phyloP scores from a whole-genome alignment of 495 filamentous ascomycete genomes.

The Chaetomium cochliodes region DNA sequence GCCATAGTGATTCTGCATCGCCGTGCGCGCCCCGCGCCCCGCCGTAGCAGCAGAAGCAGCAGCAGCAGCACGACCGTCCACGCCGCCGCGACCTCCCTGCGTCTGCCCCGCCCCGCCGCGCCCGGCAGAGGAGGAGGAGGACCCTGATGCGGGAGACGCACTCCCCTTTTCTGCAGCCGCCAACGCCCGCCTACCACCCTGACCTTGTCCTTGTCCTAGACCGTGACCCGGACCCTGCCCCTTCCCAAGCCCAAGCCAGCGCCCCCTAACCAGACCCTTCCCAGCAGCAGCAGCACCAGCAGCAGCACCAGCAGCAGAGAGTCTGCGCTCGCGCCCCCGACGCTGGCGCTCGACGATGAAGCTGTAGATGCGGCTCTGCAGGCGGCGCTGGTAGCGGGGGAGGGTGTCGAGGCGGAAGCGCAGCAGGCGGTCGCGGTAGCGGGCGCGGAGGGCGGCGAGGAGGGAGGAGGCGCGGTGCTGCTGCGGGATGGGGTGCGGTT shows the following conservation, averaged over 20 bases:
- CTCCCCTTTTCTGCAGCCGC: not conserved
- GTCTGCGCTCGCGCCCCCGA: not conserved
- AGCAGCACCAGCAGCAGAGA: not conserved
- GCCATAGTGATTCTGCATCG: conserved; percentile 31
- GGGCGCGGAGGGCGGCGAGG: conserved; percentile 56
- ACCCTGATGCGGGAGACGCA: too few species aligned
- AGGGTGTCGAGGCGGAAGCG: conserved; percentile 71
- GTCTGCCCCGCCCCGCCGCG: not conserved
- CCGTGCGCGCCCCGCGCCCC: not conserved
- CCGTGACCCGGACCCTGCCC: not conserved
- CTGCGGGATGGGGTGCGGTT: conserved; percentile 13
- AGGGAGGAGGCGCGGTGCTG: conserved; percentile 42
- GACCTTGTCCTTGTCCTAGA: too few species aligned
- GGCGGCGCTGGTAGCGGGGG: conserved; percentile 62
- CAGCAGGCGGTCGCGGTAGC: conserved; percentile 59
- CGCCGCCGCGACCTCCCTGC: conserved; percentile 50
- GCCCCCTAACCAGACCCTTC: not conserved
- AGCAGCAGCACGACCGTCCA: too few species aligned
- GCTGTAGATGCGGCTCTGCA: conserved; percentile 72
- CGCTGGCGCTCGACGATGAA: conserved; percentile 65
- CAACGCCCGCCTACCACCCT: not conserved
- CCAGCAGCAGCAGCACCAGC: not conserved
- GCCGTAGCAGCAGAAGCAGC: too few species aligned
- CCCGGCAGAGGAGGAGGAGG: not conserved
- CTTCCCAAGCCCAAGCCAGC: not conserved